Conservation (phyloP, 176 grass and related monocot species). For the Cocos nucifera region DNA sequence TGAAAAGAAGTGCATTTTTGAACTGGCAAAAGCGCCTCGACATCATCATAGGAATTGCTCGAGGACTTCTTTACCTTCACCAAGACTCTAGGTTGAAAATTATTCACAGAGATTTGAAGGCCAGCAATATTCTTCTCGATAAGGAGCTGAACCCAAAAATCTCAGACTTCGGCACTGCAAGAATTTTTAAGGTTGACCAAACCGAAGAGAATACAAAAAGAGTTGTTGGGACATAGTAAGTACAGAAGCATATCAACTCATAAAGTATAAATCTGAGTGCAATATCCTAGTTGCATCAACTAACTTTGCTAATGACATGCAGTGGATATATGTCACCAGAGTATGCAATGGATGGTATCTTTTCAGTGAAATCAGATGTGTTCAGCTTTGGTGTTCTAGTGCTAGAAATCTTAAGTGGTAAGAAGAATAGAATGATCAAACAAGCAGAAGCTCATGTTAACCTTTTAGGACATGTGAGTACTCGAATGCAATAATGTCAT, state of each 20-base stretch:
- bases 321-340: conserved; percentile 6
- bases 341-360: conserved; percentile 4
- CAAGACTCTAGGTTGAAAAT: conserved; percentile 57
- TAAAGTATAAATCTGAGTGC: neutral
- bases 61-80: conserved; percentile 66
- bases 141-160: conserved; percentile 54
- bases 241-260: neutral
- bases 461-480: neutral
- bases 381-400: conserved; percentile 6
- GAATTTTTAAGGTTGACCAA: conserved; percentile 44
- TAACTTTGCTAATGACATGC: neutral
- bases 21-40: conserved; percentile 31
- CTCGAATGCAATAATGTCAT: neutral
- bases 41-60: conserved; percentile 43
- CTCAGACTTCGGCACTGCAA: conserved; percentile 58
- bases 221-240: conserved; percentile 74
- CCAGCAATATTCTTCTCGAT: conserved; percentile 67
- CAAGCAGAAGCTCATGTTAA: neutral
- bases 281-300: too few relatives aligned
- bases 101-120: conserved; percentile 75
- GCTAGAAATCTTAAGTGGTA: neutral
- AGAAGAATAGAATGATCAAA: neutral
- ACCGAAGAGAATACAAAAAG: conserved; percentile 22
- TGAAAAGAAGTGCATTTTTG: conserved; percentile 8
- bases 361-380: conserved; percentile 5